Base-by-base conservation (phyloP, 2,329 filamentous ascomycete species). In the Apiospora arundinis region DNA sequence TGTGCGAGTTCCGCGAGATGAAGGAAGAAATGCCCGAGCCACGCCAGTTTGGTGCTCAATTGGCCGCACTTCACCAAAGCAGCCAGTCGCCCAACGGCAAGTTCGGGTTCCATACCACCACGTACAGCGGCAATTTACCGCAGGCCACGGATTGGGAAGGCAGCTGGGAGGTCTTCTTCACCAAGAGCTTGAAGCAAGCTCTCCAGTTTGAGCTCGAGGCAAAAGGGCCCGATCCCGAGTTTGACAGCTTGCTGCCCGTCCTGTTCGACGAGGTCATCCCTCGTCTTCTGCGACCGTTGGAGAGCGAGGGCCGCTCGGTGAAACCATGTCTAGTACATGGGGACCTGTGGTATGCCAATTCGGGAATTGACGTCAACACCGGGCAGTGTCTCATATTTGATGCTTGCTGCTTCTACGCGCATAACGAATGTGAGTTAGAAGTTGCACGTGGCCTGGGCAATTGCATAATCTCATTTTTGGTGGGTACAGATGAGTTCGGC, bases 321-420 rank as follows among this genome's bases (percentile, higher is more conserved):
- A 74, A 76, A 49, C 80, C 80, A 1, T 71, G 70, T 9, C 73
- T 81, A 4, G 70, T 80, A 4, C 79, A 81, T 70, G 77, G 77
- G 1, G 77, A 81, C 69, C 46, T 81, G 2, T 81, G 80, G 79
- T 69, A 76, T 68, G 79, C 78, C 5, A 82, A 81, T 69, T 48
- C 68, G 12, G 37, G 56, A 21, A 46, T 74, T 5, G 71, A 72
- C 16, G 16, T 25, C 1, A n/a, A 42, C 2, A 70, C 56, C 1
- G 28, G 23, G 7, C 45, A 66, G 25, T 37, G 65, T 23, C 42
- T 73, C 11, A 23, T 73, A 16, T 74, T 72, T 32, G 70, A 71
- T 46, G 67, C 69, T 4, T 48, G 67, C 23, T 73, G 70, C 21
- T 71, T 75, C 28, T 78, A 75, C 56, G 77, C 70, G 14, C 77